phyloP scores from a whole-genome alignment of 2,329 filamentous ascomycete genomes.

The Nothopassalora personata region DNA sequence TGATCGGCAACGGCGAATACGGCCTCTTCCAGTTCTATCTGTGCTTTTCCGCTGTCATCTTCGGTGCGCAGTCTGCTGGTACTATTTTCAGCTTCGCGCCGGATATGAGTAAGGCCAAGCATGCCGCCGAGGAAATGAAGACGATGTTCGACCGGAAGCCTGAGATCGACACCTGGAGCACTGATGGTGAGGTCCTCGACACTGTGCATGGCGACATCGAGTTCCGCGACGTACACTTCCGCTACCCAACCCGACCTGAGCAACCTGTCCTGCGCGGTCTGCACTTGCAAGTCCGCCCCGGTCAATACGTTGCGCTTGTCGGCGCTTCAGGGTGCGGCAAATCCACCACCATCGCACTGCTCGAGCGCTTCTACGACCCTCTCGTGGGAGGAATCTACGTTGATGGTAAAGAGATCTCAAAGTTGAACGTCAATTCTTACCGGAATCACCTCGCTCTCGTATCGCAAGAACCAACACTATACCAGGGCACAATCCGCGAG shows the following conservation, averaged over 20 bases:
- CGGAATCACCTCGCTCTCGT: slow-evolving; percentile 79
- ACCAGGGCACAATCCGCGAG: slow-evolving; percentile 84
- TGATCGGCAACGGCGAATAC: slow-evolving; percentile 68
- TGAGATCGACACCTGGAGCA: slow-evolving; percentile 73
- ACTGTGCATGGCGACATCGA: slow-evolving; percentile 72
- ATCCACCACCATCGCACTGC: slow-evolving; percentile 81
- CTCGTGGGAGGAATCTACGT: slow-evolving; percentile 73
- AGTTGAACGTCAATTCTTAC: slow-evolving; percentile 80
- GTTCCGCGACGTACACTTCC: slow-evolving; percentile 88
- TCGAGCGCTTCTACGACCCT: slow-evolving; percentile 94
- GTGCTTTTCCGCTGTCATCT: slow-evolving; percentile 81
- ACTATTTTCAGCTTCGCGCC: slow-evolving; percentile 84
- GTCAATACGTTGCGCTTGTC: slow-evolving; percentile 82
- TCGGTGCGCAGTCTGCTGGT: slow-evolving; percentile 86
- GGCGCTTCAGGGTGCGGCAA: slow-evolving; percentile 95
- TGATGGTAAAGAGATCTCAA: slow-evolving; percentile 75
- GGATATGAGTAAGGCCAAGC: slow-evolving; percentile 88
- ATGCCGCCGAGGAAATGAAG: slow-evolving; percentile 75
- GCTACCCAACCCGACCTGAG: slow-evolving; percentile 85
- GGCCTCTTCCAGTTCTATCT: slow-evolving; percentile 84
- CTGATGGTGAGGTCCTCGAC: slow-evolving; percentile 58
- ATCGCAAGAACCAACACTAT: slow-evolving; percentile 88
- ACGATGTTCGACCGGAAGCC: slow-evolving; percentile 78
- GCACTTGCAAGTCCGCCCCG: slow-evolving; percentile 66
- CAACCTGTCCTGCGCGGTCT: slow-evolving; percentile 87